Base-by-base conservation (phyloP, 768 basidiomycete genomes). In the Daedalea quercina region DNA sequence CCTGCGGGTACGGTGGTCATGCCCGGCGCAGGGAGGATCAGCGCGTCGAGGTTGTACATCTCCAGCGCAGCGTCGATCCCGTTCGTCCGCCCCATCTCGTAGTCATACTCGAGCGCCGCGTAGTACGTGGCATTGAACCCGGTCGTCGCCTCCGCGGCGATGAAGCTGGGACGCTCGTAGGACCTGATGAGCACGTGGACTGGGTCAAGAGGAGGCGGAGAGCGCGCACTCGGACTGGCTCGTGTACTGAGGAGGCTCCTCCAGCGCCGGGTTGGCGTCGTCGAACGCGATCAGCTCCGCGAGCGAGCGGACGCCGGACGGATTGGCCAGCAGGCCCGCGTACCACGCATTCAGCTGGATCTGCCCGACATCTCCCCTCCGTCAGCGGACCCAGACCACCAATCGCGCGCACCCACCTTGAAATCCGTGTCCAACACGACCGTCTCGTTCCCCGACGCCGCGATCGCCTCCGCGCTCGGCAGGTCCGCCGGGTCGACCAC, bases 401-500 rank as follows among this genome's bases (percentile, higher is more conserved):
- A 26, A 19, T 19, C 20, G 19, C 13, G 35, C 24, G 7, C 3
- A 58, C 63, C 23, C 44, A 77, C 82, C 72, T 82, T 85, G 68
- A 85, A 79, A 53, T 85, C 81, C 1, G 69, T 63, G 19, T 71
- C 62, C n/a, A 82, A 59, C 3, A 83, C 82, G 9, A 78, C 58
- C 0, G 70, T 77, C 60, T 84, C 81, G 51, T 80, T 79, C 15
- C 58, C 57, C 12, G 74, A 72, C 0, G 75, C 75, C 1, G 60
- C 57, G 23, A 71, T 60, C 40, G 79, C 81, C 2, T 76, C 69
- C 3, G 77, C 80, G n/a, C 76, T 74, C 0, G 80, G 76, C 11
- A 85, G 63, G 54, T 85, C 78, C 1, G 81, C 79, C 0, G 81
- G 80, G 58, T 86, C 83, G 9, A 84, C 70, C 1, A 85, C 69